Evolutionary conservation across 768 basidiomycete genomes (phyloP).

Genomic region (Tricholoma matsutake): DNA sequence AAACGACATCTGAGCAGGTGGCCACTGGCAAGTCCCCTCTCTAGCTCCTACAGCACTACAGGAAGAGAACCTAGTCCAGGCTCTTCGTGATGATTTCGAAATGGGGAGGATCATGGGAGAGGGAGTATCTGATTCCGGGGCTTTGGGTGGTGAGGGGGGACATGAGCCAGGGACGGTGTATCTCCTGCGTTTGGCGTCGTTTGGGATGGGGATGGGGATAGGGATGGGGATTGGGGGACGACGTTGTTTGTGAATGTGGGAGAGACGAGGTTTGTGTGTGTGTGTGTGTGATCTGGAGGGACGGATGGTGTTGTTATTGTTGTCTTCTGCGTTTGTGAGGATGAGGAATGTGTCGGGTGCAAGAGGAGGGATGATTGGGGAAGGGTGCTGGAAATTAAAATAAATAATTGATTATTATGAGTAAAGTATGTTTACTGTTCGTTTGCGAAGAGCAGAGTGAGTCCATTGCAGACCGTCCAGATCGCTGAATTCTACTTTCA

Average conservation of each 20-base stretch:
- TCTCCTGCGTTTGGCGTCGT: neutral
- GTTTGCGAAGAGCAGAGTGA: constrained; percentile 1
- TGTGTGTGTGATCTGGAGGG: constrained; percentile 18
- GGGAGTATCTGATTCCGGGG: no score
- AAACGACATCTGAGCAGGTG: neutral
- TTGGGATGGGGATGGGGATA: no score
- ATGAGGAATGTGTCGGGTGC: constrained; percentile 26
- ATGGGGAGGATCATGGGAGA: no score
- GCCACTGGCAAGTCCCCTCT: neutral
- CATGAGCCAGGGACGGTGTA: no score
- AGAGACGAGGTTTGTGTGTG: neutral
- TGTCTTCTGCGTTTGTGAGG: constrained; percentile 36
- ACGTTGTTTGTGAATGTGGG: neutral
- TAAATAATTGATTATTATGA: no score
- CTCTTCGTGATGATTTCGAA: no score
- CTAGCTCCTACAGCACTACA: no score
- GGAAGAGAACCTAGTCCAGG: no score
- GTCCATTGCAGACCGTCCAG: constrained; percentile 56
- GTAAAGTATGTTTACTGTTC: no score
- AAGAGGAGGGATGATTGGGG: neutral
- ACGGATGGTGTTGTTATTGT: constrained; percentile 40
- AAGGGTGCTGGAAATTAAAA: neutral
- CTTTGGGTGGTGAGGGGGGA: no score
- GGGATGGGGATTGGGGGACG: neutral
- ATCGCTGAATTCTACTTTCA: constrained; percentile 61